A percentile compares a stretch with the other conserved stretches of the same genome.
phyloP scores from a whole-genome alignment of 306 rosid species.

The Begonia loranthoides region DNA sequence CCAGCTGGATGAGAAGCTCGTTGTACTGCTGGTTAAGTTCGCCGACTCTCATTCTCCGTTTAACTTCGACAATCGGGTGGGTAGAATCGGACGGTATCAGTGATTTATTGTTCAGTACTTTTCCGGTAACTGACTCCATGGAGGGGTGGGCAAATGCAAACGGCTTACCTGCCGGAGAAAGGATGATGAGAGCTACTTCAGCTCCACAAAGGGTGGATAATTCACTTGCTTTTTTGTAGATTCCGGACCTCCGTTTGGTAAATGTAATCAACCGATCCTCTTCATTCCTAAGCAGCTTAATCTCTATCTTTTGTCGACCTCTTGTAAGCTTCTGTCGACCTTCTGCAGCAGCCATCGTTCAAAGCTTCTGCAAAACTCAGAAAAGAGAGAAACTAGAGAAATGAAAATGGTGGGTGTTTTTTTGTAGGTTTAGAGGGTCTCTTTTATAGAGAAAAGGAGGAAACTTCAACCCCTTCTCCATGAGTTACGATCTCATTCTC shows the following conservation, averaged over 20 bases:
- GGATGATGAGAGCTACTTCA: constrained; percentile 15
- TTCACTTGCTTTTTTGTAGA: constrained; percentile 22
- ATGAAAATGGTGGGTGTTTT: no score
- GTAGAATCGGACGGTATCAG: neutral
- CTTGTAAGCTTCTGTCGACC: constrained; percentile 13
- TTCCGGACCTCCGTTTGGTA: constrained; percentile 17
- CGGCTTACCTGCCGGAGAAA: constrained; percentile 26
- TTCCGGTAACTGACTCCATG: constrained; percentile 9
- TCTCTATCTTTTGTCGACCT: constrained; percentile 25
- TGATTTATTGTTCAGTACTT: neutral
- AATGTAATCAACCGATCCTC: constrained; percentile 22
- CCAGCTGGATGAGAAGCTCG: constrained; percentile 8
- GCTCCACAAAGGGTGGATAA: constrained; percentile 22
- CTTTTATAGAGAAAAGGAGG: no score
- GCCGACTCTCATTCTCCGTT: constrained; percentile 4
- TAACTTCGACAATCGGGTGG: constrained; percentile 11
- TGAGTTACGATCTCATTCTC: no score
- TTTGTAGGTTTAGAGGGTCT: no score
- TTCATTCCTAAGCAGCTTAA: constrained; percentile 22
- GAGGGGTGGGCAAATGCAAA: constrained; percentile 23
- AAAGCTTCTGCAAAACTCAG: no score
- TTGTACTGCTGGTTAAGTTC: constrained; percentile 12
- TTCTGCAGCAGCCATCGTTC: no score
- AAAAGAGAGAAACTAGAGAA: no score
- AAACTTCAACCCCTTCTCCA: no score